phyloP scores from a whole-genome alignment of 331 rosid genomes.

The Malus hybrid region DNA sequence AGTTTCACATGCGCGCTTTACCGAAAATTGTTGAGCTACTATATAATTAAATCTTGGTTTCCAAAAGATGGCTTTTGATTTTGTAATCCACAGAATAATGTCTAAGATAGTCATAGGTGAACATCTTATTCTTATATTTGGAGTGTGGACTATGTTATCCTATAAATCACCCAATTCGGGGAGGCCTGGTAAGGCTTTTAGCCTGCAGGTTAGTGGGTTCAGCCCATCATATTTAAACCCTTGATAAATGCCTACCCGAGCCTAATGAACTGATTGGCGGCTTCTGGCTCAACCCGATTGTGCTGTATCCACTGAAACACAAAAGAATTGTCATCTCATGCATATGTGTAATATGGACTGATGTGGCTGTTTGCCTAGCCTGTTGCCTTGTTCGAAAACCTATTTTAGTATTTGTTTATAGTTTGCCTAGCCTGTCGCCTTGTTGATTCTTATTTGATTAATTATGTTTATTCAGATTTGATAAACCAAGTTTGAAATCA shows the following conservation, averaged over 20 bases:
- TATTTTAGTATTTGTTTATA: too few species aligned
- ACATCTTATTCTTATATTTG: neutral
- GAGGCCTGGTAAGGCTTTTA: neutral
- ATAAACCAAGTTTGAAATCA: too few species aligned
- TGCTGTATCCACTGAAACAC: constrained; percentile 1
- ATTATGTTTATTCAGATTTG: too few species aligned
- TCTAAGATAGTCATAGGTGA: neutral
- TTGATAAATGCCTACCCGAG: too few species aligned
- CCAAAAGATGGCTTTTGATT: neutral
- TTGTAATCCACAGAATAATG: neutral
- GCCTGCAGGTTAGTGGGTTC: neutral
- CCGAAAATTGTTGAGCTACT: neutral
- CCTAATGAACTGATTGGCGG: too few species aligned
- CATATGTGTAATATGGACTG: too few species aligned
- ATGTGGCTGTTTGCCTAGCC: too few species aligned
- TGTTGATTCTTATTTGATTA: too few species aligned
- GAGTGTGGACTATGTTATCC: neutral
- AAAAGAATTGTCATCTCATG: neutral
- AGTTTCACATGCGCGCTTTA: neutral
- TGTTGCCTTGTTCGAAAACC: too few species aligned
- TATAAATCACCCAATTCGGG: neutral
- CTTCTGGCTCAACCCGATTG: too few species aligned
- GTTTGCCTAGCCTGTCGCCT: too few species aligned
- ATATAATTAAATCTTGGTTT: neutral
- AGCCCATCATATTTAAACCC: neutral